A percentile compares a stretch with the other conserved stretches of the same genome.
Conservation (phyloP, 164 flowering plant species). For the Umbellularia californica region DNA sequence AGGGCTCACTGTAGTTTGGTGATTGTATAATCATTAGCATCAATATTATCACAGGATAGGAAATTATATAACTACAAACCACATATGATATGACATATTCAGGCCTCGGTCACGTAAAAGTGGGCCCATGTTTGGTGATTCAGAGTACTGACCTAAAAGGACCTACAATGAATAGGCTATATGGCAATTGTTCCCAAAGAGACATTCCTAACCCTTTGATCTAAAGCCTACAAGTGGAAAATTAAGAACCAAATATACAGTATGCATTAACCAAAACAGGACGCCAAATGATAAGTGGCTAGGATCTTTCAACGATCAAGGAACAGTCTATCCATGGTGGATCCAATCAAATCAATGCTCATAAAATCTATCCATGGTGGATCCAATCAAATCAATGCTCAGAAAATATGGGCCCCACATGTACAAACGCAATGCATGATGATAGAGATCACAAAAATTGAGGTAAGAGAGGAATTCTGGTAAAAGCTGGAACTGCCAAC, state of each 20-base stretch:
- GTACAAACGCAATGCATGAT: not conserved
- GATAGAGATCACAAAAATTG: not conserved
- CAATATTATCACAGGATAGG: not conserved
- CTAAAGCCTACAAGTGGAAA: not conserved
- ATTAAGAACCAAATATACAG: not conserved
- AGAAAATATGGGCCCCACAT: not conserved
- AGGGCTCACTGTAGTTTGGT: conserved; percentile 61
- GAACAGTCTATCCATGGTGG: not conserved
- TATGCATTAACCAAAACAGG: not conserved
- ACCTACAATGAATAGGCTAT: not conserved
- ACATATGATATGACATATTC: not conserved
- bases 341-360: not conserved
- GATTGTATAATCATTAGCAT: not conserved
- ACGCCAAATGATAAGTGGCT: not conserved
- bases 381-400: not conserved
- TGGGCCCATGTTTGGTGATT: not conserved
- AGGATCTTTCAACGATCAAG: not conserved
- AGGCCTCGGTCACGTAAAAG: not conserved
- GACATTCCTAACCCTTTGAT: not conserved
- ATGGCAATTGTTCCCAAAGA: not conserved
- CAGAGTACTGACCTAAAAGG: not conserved
- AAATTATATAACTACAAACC: too few relatives aligned
- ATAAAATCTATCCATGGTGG: not conserved
- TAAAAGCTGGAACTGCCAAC: conserved; percentile 11
- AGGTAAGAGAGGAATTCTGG: too few relatives aligned